Percentiles rank a stretch among this genome's conserved stretches.
Conservation (phyloP, 2,329 filamentous ascomycete species). For the Graphilbum sp. region DNA sequence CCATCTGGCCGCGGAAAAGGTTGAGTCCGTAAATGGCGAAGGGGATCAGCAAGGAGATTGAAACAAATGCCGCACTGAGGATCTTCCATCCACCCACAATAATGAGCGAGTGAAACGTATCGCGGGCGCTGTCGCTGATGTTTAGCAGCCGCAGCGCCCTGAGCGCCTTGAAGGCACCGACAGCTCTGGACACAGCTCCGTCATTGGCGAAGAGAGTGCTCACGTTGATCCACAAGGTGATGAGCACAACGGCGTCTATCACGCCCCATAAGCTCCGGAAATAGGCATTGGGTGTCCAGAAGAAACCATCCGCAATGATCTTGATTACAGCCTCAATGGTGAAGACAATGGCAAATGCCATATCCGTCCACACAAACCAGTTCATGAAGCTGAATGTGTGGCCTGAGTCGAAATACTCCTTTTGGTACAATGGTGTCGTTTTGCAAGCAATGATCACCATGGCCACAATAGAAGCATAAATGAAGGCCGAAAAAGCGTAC, state of each 20-base stretch:
- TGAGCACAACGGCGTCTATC: constrained; percentile 78
- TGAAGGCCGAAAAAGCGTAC: constrained; percentile 86
- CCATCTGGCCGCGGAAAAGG: constrained; percentile 71
- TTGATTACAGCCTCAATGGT: constrained; percentile 78
- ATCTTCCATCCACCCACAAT: constrained; percentile 92
- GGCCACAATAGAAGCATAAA: constrained; percentile 84
- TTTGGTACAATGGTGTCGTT: constrained; percentile 88
- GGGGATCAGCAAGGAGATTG: constrained; percentile 80
- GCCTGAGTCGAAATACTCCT: constrained; percentile 56
- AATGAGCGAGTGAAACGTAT: constrained; percentile 94
- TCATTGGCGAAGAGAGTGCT: constrained; percentile 66
- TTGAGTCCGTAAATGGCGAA: constrained; percentile 95
- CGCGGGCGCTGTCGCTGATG: constrained; percentile 84
- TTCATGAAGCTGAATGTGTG: constrained; percentile 45
- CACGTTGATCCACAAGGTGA: constrained; percentile 94
- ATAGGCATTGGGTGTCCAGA: constrained; percentile 95
- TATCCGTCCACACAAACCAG: constrained; percentile 92
- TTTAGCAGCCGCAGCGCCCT: constrained; percentile 84
- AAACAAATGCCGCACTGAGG: constrained; percentile 81
- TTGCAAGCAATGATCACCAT: constrained; percentile 97
- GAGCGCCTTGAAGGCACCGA: constrained; percentile 93
- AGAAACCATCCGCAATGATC: constrained; percentile 83
- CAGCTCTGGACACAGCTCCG: constrained; percentile 71
- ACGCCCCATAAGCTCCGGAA: constrained; percentile 93
- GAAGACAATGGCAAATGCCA: constrained; percentile 79